Evolutionary conservation across 2,329 filamentous ascomycete species (phyloP).

Genomic region (Clarireedia paspali): DNA sequence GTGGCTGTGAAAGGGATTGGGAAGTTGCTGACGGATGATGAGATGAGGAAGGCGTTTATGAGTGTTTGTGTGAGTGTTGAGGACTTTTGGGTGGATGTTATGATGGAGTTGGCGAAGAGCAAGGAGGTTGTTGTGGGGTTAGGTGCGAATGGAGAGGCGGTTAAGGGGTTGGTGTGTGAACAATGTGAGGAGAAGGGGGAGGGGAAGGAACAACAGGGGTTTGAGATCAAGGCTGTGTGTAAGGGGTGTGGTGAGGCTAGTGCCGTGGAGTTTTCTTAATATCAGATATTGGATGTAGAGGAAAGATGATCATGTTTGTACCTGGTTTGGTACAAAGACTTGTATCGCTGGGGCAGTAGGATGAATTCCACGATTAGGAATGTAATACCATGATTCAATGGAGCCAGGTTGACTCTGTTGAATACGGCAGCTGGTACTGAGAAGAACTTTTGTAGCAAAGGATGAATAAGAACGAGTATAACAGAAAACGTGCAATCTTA

Average conservation of each 20-base stretch:
- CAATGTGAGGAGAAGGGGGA: constrained; percentile 17
- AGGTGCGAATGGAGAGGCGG: constrained; percentile 1
- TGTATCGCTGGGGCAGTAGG: no score
- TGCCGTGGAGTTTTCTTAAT: neutral
- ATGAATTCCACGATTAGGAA: no score
- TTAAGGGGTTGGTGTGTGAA: constrained; percentile 10
- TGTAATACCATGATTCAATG: no score
- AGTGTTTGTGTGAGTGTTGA: constrained; percentile 7
- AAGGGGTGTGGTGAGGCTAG: constrained; percentile 24
- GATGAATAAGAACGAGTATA: no score
- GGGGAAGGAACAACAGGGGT: constrained; percentile 7
- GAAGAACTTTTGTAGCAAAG: no score
- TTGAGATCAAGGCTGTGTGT: constrained; percentile 12
- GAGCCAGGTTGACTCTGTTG: no score
- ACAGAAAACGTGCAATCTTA: no score
- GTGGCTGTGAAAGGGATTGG: constrained; percentile 15
- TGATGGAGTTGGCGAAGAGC: constrained; percentile 5
- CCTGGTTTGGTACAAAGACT: neutral
- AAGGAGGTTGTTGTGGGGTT: neutral
- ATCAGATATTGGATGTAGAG: constrained; percentile 19
- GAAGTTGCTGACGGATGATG: constrained; percentile 9
- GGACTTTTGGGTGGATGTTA: constrained; percentile 19
- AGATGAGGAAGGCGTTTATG: constrained; percentile 9
- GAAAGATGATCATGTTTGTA: neutral
- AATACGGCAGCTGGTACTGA: no score